A percentile compares a stretch with the other conserved stretches of the same genome.
Conservation (phyloP, 2,329 filamentous ascomycete species). For the Calonectria montana region DNA sequence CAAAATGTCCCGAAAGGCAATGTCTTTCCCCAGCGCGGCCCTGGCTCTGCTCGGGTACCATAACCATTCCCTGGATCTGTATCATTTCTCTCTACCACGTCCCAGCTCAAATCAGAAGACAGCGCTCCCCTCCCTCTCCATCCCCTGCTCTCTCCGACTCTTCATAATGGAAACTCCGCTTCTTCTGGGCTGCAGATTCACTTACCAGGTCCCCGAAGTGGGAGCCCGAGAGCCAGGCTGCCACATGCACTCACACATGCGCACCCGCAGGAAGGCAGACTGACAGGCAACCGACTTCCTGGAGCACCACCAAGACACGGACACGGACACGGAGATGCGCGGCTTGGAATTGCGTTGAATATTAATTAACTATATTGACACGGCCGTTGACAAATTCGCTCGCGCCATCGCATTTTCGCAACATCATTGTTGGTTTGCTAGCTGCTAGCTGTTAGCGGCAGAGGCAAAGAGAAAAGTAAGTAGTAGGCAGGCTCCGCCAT, state of each 20-base stretch:
- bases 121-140: not conserved
- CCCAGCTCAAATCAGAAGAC: not conserved
- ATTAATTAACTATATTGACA: not conserved
- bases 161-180: slow-evolving; percentile 16
- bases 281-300: slow-evolving; percentile 15
- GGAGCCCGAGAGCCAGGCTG: slow-evolving; percentile 7
- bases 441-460: not conserved
- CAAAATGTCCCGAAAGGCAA: not conserved
- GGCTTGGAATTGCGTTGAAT: not conserved
- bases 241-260: slow-evolving; percentile 8
- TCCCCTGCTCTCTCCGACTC: not conserved
- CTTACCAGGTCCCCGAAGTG: slow-evolving; percentile 3
- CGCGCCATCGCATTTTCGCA: slow-evolving; percentile 4
- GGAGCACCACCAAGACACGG: slow-evolving; percentile 22
- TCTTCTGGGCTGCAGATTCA: slow-evolving; percentile 23
- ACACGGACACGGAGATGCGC: slow-evolving; percentile 23
- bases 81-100: not conserved
- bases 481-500: not conserved
- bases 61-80: slow-evolving; percentile 1
- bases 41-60: slow-evolving; percentile 7
- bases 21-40: not conserved
- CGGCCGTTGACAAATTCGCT: not conserved
- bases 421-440: too few species aligned
- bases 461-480: not conserved
- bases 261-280: slow-evolving; percentile 22